These are phyloP conservation scores for Dactylonectria estremocensis DNA, from an alignment of 2,329 filamentous ascomycete genomes.

Conservation along the genomic window DNA sequence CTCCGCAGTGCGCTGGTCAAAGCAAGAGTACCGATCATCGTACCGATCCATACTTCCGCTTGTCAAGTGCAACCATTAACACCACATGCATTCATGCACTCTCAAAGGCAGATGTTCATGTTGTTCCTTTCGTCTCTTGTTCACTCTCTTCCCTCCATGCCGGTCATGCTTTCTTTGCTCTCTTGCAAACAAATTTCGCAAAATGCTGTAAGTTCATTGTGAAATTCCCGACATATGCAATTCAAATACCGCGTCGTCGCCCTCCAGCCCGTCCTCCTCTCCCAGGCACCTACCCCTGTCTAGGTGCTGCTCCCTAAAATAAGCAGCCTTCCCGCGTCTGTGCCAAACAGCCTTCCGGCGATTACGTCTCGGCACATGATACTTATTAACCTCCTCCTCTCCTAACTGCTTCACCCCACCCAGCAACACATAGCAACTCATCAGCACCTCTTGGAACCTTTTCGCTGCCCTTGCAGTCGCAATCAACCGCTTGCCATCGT, in stretches of 20 bases:
- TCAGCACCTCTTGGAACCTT: not conserved
- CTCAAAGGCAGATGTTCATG: not conserved
- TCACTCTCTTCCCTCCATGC: not conserved
- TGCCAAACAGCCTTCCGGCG: slow-evolving; percentile 44
- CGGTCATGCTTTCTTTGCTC: not conserved
- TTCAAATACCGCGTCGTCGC: not conserved
- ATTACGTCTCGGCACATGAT: slow-evolving; percentile 27
- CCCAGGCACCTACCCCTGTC: slow-evolving; percentile 37
- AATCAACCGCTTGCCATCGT: slow-evolving; percentile 19
- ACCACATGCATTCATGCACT: slow-evolving; percentile 23
- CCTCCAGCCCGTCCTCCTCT: not conserved
- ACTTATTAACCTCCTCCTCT: slow-evolving; percentile 32
- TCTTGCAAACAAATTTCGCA: not conserved
- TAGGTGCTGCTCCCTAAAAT: slow-evolving; percentile 25
- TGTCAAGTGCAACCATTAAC: slow-evolving; percentile 10
- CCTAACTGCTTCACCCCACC: slow-evolving; percentile 21
- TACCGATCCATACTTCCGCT: not conserved
- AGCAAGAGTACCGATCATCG: slow-evolving; percentile 27
- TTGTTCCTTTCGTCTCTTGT: not conserved
- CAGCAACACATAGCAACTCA: slow-evolving; percentile 5
- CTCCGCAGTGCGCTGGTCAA: slow-evolving; percentile 27
- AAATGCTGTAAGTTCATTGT: not conserved
- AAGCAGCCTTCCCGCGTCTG: slow-evolving; percentile 24
- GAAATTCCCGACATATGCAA: not conserved
- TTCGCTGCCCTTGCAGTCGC: not conserved